Evolutionary conservation across 495 filamentous ascomycete species (phyloP), one percentile per base, ranked within the genome.

Genomic region (Penicillium simplicissimum): DNA sequence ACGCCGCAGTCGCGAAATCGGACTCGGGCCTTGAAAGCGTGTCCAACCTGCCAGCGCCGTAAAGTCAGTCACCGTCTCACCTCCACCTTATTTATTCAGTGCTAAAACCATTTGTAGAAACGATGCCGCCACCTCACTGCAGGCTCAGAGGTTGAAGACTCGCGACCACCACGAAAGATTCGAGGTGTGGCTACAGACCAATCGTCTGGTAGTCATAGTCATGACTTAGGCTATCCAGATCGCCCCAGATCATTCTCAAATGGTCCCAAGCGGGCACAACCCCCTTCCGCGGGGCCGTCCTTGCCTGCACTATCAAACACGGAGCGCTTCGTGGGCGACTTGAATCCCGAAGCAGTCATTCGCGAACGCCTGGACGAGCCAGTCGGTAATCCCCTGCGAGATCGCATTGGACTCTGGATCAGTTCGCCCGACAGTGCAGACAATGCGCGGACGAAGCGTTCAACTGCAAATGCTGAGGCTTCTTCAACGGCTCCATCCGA

Each of bases 311-410:
- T 60, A 34, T 60, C 69, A 9, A 59, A 40, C 25, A 68, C 71
- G 40, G 74, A 76, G 55, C 69, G 78, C 31, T 82, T 82, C 51
- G 71, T 82, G 28, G 80, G 80, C 28, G 77, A 82, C 60, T 65
- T 82, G 11, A 82, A 80, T 56, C 80, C 80, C 8, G 79, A 82
- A 64, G 72, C 79, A 31, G 71, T 78, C 4, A 79, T 82, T 62
- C 74, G 75, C 7, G 74, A 76, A 42, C 71, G 66, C 28, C 52
- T 76, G 11, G 62, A 74, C 48, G 71, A 70, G 36, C 55, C 74
- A 1, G 57, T 63, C 23, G 69, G 70, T 17, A 71, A 62, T 55
- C 74, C 74, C 40, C 67, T 76, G 52, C 71, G 73, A 10, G 73
- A 72, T 59, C 75, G 74, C 15, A 64, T 81, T 51, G 80, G 79